phyloP scores from a whole-genome alignment of 2,329 filamentous ascomycete genomes.

The Grosmannia huntii region DNA sequence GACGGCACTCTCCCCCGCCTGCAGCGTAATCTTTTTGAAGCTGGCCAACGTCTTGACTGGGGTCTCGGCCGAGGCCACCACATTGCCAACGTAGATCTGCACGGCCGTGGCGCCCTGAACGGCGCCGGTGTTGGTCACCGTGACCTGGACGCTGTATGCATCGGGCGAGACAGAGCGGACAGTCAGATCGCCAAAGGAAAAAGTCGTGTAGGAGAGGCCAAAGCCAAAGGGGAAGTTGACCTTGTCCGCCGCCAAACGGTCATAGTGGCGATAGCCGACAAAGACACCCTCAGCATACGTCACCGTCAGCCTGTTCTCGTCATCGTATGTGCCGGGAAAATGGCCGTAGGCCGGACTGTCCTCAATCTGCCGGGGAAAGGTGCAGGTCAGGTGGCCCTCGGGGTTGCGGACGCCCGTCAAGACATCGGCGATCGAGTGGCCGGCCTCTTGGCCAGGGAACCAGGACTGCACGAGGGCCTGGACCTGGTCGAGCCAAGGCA shows the following conservation, averaged over 20 bases:
- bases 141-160: neutral
- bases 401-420: conserved; percentile 51
- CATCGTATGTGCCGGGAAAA: conserved; percentile 38
- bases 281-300: conserved; percentile 72
- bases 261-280: conserved; percentile 73
- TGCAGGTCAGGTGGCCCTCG: conserved; percentile 49
- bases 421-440: conserved; percentile 55
- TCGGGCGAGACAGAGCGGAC: conserved; percentile 12
- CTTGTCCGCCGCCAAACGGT: conserved; percentile 44
- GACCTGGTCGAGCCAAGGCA: conserved; percentile 56
- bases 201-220: conserved; percentile 65
- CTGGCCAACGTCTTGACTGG: neutral
- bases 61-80: conserved; percentile 27
- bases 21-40: neutral
- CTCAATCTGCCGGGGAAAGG: conserved; percentile 51
- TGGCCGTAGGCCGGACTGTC: conserved; percentile 69
- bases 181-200: conserved; percentile 22
- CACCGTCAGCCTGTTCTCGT: conserved; percentile 52
- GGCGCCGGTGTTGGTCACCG: conserved; percentile 7
- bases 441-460: conserved; percentile 59
- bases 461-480: conserved; percentile 58
- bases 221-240: conserved; percentile 61
- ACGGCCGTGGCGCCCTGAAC: conserved; percentile 20
- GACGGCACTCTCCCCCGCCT: conserved; percentile 42
- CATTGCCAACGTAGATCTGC: neutral